Evolutionary conservation across 2,329 filamentous ascomycete species (phyloP).

Genomic region (Bipolaris cookei): DNA sequence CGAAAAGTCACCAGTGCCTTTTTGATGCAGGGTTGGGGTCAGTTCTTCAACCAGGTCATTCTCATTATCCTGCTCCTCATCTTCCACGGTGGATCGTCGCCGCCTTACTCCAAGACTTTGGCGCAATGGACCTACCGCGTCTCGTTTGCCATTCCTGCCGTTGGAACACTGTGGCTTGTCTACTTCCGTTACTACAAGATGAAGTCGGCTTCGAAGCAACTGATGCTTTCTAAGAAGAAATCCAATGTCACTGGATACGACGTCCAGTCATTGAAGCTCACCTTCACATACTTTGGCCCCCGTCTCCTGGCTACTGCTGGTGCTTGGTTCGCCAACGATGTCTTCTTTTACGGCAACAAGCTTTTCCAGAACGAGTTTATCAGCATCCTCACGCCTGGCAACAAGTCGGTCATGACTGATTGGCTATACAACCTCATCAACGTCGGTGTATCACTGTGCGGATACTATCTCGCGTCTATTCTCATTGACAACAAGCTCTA

Average conservation of each 20-base stretch:
- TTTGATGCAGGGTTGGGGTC: constrained; percentile 98
- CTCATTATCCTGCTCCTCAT: constrained; percentile 86
- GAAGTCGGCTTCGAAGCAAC: constrained; percentile 83
- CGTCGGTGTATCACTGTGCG: constrained; percentile 80
- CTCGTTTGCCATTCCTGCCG: constrained; percentile 87
- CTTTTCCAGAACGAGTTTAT: constrained; percentile 95
- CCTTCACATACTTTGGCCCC: constrained; percentile 82
- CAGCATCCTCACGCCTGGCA: constrained; percentile 72
- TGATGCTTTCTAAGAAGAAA: constrained; percentile 84
- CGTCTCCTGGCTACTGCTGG: constrained; percentile 86
- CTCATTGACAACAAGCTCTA: constrained; percentile 96
- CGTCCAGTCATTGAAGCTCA: constrained; percentile 77
- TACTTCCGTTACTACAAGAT: constrained; percentile 98
- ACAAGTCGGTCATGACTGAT: constrained; percentile 76
- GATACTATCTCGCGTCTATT: constrained; percentile 89
- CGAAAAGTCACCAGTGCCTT: constrained; percentile 96
- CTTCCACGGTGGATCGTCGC: constrained; percentile 80
- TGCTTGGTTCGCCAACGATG: constrained; percentile 94
- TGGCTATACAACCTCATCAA: constrained; percentile 97
- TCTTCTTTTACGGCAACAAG: constrained; percentile 99
- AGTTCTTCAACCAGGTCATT: constrained; percentile 90
- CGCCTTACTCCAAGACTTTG: constrained; percentile 75
- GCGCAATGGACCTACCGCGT: constrained; percentile 91
- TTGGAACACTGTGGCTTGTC: constrained; percentile 90
- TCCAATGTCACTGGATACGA: constrained; percentile 90